Conservation (phyloP, 2,329 filamentous ascomycete species). For the Stemphylium beticola region DNA sequence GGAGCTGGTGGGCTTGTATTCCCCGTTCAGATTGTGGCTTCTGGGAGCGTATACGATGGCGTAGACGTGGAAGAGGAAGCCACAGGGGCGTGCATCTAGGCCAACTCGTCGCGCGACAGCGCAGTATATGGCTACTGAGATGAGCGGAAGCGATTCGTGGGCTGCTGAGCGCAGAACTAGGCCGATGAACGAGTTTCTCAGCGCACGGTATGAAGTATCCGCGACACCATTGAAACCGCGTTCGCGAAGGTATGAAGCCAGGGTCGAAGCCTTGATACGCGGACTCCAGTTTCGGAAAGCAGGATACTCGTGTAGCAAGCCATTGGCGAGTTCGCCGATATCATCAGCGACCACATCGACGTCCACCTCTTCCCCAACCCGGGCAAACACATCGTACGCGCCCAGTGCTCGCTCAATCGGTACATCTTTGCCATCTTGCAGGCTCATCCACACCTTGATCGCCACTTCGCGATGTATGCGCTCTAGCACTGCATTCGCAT, state of each 20-base stretch:
- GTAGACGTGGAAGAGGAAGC: constrained; percentile 85
- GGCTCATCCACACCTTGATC: constrained; percentile 74
- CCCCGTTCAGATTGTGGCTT: constrained; percentile 60
- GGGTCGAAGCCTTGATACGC: constrained; percentile 69
- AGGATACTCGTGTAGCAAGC: constrained; percentile 62
- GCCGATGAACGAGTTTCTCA: constrained; percentile 88
- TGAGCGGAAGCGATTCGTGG: constrained; percentile 83
- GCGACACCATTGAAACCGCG: constrained; percentile 74
- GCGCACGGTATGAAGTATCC: constrained; percentile 75
- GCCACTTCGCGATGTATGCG: constrained; percentile 82
- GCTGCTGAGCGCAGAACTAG: constrained; percentile 74
- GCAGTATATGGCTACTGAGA: constrained; percentile 87
- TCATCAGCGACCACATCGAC: constrained; percentile 67
- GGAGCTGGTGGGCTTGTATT: constrained; percentile 38
- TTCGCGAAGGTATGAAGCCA: constrained; percentile 72
- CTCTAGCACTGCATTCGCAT: constrained; percentile 74
- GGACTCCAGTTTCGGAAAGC: constrained; percentile 64
- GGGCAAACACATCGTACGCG: constrained; percentile 88
- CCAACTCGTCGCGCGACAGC: constrained; percentile 76
- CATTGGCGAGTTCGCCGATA: constrained; percentile 67
- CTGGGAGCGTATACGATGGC: constrained; percentile 71
- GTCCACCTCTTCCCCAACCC: constrained; percentile 75
- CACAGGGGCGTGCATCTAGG: constrained; percentile 77
- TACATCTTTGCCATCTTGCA: constrained; percentile 59
- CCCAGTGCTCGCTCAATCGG: constrained; percentile 76